Conservation (phyloP, 2,329 filamentous ascomycete genomes). For the Ophiocordyceps robertsii region DNA sequence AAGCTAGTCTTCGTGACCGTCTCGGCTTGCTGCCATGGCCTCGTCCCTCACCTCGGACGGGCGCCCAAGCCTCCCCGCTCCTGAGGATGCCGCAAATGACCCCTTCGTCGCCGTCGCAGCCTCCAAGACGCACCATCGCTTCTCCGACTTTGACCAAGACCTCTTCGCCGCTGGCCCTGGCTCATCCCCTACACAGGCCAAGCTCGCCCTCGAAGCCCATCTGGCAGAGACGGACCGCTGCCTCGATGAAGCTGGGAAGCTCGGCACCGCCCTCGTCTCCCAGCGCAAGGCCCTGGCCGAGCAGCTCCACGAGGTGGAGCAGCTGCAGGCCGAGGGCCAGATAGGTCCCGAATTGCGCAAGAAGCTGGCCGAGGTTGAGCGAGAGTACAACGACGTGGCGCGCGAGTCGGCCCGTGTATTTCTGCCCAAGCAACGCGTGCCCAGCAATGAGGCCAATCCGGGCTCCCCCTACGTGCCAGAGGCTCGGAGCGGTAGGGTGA, state of each 20-base stretch:
- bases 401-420: constrained; percentile 82
- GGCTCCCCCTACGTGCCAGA: constrained; percentile 41
- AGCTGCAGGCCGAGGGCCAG: constrained; percentile 60
- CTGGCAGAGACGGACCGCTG: constrained; percentile 84
- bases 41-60: constrained; percentile 28
- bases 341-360: constrained; percentile 71
- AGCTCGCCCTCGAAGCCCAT: constrained; percentile 79
- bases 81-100: constrained; percentile 28
- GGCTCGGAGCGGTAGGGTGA: constrained; percentile 37
- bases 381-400: constrained; percentile 88
- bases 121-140: constrained; percentile 45
- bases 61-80: constrained; percentile 23
- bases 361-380: constrained; percentile 77
- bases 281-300: constrained; percentile 77
- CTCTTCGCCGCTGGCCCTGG: constrained; percentile 64
- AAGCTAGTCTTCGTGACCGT: background rate
- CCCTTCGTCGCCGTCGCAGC: constrained; percentile 41
- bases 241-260: constrained; percentile 78
- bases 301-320: constrained; percentile 72
- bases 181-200: constrained; percentile 74
- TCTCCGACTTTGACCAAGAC: constrained; percentile 71
- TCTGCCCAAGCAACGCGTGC: constrained; percentile 68
- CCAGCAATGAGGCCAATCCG: constrained; percentile 48
- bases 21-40: constrained; percentile 21
- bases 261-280: constrained; percentile 76